Evolutionary conservation across 192 early-diverging fungal genomes (phyloP).

Genomic region (Coemansia javaensis): DNA sequence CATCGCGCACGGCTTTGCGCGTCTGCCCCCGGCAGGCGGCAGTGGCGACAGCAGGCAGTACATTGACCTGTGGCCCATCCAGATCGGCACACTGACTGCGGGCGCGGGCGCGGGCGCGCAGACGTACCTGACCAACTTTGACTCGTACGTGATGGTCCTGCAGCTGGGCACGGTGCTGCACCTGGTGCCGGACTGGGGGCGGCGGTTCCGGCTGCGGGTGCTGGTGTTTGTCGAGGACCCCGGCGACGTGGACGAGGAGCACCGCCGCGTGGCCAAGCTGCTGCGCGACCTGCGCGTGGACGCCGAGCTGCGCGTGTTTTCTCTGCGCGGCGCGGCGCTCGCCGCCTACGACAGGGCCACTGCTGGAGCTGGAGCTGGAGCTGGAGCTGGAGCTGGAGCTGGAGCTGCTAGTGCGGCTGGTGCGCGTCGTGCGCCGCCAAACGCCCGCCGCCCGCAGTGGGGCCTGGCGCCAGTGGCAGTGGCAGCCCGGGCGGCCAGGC

Average conservation of each 20-base stretch:
- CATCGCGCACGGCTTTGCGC: constrained; percentile 60
- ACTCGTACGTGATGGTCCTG: constrained; percentile 68
- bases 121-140: constrained; percentile 54
- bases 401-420: no score
- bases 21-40: constrained; percentile 18
- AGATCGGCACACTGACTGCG: constrained; percentile 44
- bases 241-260: constrained; percentile 59
- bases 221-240: constrained; percentile 68
- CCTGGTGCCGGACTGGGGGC: constrained; percentile 65
- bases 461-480: background rate
- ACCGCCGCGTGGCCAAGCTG: constrained; percentile 50
- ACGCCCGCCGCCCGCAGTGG: background rate
- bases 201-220: constrained; percentile 56
- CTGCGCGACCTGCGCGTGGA: constrained; percentile 59
- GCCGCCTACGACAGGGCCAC: constrained; percentile 42
- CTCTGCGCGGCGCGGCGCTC: constrained; percentile 30
- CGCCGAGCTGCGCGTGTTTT: constrained; percentile 58
- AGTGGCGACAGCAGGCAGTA: constrained; percentile 35
- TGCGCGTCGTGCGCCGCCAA: no score
- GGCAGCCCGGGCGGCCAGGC: background rate
- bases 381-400: no score
- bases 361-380: background rate
- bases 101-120: constrained; percentile 3
- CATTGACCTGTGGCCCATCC: constrained; percentile 73
- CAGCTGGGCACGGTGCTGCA: constrained; percentile 71